Conservation (phyloP, 2,329 filamentous ascomycete genomes). For the Alternaria triticimaculans region DNA sequence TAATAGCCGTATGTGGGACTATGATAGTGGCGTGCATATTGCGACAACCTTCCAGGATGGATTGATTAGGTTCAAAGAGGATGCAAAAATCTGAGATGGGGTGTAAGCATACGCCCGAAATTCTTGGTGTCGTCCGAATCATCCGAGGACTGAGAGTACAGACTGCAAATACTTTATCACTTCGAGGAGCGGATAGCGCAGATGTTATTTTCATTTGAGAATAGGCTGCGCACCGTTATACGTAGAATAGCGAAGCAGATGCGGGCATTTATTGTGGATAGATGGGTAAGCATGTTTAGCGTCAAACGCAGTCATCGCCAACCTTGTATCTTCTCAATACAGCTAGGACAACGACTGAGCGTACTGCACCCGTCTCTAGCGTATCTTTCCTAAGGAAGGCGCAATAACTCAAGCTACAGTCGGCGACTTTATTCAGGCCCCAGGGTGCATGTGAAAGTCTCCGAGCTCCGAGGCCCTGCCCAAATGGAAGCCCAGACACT, state of each 20-base stretch:
- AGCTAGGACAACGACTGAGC: not conserved
- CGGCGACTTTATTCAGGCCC: not conserved
- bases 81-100: not conserved
- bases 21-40: conserved; percentile 37
- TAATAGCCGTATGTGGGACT: conserved; percentile 41
- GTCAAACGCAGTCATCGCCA: not conserved
- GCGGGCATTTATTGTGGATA: not conserved
- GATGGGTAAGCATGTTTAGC: not conserved
- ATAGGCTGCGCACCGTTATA: too few species aligned
- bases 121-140: not conserved
- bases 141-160: not conserved
- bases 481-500: not conserved
- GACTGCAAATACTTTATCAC: not conserved
- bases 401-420: not conserved
- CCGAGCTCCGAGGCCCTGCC: not conserved
- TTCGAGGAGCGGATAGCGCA: too few species aligned
- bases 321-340: not conserved
- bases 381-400: not conserved
- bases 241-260: not conserved
- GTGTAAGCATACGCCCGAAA: not conserved
- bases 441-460: not conserved
- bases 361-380: not conserved
- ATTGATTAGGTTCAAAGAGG: conserved; percentile 30
- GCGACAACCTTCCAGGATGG: conserved; percentile 46
- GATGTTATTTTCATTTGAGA: too few species aligned